Base-by-base conservation (phyloP, 768 basidiomycete species). In the Serendipita sp. region DNA sequence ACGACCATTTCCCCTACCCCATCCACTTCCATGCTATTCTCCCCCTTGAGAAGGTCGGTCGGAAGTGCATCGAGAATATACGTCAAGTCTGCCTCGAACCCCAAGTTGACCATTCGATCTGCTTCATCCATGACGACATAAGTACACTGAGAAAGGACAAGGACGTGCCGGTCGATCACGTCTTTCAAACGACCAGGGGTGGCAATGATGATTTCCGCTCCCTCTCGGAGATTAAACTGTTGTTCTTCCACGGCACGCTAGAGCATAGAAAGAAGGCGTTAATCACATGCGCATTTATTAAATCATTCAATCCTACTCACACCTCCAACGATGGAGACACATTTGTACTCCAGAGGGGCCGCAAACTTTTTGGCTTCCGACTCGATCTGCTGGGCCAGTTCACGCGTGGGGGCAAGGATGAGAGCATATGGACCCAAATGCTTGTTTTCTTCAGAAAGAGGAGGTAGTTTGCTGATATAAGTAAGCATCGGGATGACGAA, bases 41-140 rank as follows among this genome's bases (percentile, higher is more conserved):
- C 76, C 3, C 93, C 93, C 69, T 88, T 84, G 82, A 96, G 85
- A 56, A 89, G 83, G 65, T 89, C 90, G 2, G 82, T 79, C 13
- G 95, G 96, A 66, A 98, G 80, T 65, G 91, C 83, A 75, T 98
- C 95, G 67, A 99, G 77, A 70, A 99, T 98, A 74, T 91, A 96
- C 30, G 88, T 92, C 53, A 99, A 76, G 73, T 96, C 94, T 15
- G 81, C 83, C 74, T 99, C 96, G 73, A 99, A 99, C 15, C 96
- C 96, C 35, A 98, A 84, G 71, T 94, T 86, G 67, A 99, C 94
- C 96, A 99, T 98, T 63, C 96, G 84, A 74, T 99, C 96, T 15
- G 96, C 96, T 79, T 99, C 96, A 73, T 99, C 96, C 96, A 99
- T 96, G 69, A 99, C 95, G 66, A 99, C 86, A 72, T 99, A 98